phyloP scores from a whole-genome alignment of 805 yeast species.

The Candida cerambycidarum region DNA sequence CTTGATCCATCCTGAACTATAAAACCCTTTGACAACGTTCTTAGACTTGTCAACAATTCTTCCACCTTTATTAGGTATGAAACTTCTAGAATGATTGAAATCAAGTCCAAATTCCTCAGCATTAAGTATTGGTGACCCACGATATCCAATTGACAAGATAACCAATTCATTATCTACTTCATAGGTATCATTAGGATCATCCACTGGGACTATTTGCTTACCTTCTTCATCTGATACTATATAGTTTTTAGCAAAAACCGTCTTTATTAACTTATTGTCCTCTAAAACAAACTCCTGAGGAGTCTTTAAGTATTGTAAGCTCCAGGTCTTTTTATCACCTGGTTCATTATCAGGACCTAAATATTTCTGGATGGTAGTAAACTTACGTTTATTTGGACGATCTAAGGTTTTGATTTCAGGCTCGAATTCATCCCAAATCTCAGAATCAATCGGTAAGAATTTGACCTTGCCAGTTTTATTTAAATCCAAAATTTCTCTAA shows the following conservation, averaged over 20 bases:
- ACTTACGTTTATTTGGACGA: slow-evolving; percentile 62
- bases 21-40: slow-evolving; percentile 48
- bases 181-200: slow-evolving; percentile 33
- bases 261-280: slow-evolving; percentile 41
- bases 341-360: slow-evolving; percentile 5
- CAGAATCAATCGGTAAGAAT: slow-evolving; percentile 38
- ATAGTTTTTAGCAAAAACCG: slow-evolving; percentile 50
- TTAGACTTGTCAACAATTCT: slow-evolving; percentile 22
- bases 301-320: slow-evolving; percentile 63
- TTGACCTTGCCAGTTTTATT: slow-evolving; percentile 46
- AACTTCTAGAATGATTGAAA: slow-evolving; percentile 26
- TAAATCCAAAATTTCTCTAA: slow-evolving; percentile 77
- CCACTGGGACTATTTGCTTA: slow-evolving; percentile 5
- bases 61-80: slow-evolving; percentile 35
- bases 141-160: slow-evolving; percentile 81
- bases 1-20: slow-evolving; percentile 89
- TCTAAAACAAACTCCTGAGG: slow-evolving; percentile 55
- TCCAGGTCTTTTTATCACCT: slow-evolving; percentile 49
- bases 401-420: slow-evolving; percentile 27
- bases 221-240: slow-evolving; percentile 32
- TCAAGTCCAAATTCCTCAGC: slow-evolving; percentile 38
- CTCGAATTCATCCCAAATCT: slow-evolving; percentile 26
- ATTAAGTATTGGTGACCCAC: slow-evolving; percentile 63
- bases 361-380: slow-evolving; percentile 61
- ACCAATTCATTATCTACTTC: slow-evolving; percentile 56